A percentile compares a stretch with the other conserved stretches of the same genome.
These are phyloP conservation scores for sorghum (Sorghum bicolor) DNA, from an alignment of 176 grass and related monocot species.

Conservation along the genomic window DNA sequence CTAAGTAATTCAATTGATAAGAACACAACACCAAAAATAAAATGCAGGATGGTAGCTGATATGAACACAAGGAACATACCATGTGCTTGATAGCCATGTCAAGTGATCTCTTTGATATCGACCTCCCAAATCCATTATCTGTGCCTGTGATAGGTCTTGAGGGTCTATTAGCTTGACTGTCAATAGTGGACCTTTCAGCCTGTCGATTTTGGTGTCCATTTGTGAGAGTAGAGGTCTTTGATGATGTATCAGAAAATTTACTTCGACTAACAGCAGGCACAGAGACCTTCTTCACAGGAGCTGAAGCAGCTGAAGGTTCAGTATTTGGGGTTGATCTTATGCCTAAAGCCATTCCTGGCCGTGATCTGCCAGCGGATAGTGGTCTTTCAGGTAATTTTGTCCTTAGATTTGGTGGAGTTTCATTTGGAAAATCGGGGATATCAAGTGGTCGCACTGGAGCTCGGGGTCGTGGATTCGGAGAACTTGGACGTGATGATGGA, in stretches of 20 bases:
- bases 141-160: conserved; percentile 35
- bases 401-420: conserved; percentile 82
- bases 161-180: conserved; percentile 51
- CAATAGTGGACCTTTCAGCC: conserved; percentile 40
- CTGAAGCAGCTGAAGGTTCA: conserved; percentile 44
- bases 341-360: conserved; percentile 72
- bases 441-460: conserved; percentile 81
- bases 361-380: conserved; percentile 72
- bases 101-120: conserved; percentile 96
- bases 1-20: not conserved
- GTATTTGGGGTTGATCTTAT: conserved; percentile 46
- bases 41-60: not conserved
- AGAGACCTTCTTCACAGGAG: conserved; percentile 53
- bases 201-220: conserved; percentile 69
- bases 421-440: conserved; percentile 86
- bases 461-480: conserved; percentile 60
- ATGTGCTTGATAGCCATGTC: conserved; percentile 99
- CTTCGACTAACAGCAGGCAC: conserved; percentile 60
- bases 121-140: conserved; percentile 90
- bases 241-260: conserved; percentile 75
- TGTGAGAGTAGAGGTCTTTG: conserved; percentile 43
- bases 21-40: not conserved
- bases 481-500: conserved; percentile 76
- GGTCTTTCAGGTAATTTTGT: conserved; percentile 94
- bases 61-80: conserved; percentile 52